phyloP scores from a whole-genome alignment of 2,329 filamentous ascomycete genomes.

The Nemania serpens region DNA sequence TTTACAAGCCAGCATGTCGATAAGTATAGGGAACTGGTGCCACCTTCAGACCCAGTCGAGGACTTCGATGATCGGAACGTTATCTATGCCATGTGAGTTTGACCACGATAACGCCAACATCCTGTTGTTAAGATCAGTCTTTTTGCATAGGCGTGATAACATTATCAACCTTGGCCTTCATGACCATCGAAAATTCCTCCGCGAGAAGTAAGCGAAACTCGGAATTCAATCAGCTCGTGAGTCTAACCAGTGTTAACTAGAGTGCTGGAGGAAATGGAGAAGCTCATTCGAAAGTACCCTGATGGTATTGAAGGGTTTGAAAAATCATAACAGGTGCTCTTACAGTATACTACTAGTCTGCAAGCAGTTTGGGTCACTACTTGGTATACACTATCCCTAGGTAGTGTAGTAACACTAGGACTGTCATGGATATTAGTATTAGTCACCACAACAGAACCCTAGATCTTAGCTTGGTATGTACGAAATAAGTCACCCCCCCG shows the following conservation, averaged over 20 bases:
- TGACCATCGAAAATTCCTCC: background rate
- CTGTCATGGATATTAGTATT: no score
- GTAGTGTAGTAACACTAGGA: no score
- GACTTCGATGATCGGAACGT: conserved; percentile 37
- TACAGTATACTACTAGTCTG: no score
- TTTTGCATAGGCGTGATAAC: conserved; percentile 1
- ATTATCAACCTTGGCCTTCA: conserved; percentile 11
- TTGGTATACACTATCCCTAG: no score
- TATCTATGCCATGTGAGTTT: conserved; percentile 36
- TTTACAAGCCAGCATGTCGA: conserved; percentile 19
- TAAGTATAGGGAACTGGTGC: conserved; percentile 28
- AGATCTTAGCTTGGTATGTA: no score
- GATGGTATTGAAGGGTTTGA: background rate
- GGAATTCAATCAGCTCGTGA: background rate
- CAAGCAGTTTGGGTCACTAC: no score
- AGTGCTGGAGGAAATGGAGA: conserved; percentile 7
- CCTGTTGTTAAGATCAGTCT: background rate
- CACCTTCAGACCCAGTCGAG: conserved; percentile 29
- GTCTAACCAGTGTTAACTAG: background rate
- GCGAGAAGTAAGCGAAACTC: background rate
- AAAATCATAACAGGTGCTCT: no score
- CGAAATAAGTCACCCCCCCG: no score
- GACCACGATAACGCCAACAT: background rate
- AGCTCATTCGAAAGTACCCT: conserved; percentile 17
- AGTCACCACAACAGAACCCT: no score